Conservation (phyloP, 495 filamentous ascomycete genomes). For the Jackrogersella minutella region DNA sequence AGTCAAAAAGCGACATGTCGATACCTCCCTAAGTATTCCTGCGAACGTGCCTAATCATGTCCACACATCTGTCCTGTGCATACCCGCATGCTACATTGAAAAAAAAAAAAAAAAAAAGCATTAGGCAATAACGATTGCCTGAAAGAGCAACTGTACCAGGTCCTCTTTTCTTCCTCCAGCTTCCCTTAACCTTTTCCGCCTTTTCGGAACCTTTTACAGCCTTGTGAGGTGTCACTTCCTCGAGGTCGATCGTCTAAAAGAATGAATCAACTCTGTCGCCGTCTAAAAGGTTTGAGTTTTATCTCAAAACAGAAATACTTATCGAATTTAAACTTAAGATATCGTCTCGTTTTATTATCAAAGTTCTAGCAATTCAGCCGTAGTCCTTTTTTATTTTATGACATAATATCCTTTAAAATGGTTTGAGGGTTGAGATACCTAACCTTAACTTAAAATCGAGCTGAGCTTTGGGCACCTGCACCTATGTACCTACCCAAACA, state of each 20-base stretch:
- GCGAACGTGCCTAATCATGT: slow-evolving; percentile 27
- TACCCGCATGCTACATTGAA: slow-evolving; percentile 26
- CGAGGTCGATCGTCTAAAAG: background rate
- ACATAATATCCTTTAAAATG: background rate
- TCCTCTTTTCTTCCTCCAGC: background rate
- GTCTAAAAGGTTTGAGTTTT: too few species aligned
- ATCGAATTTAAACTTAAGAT: too few species aligned
- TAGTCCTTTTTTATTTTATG: too few species aligned
- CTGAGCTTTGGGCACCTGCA: slow-evolving; percentile 4
- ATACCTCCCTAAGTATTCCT: too few species aligned
- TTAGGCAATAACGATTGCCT: background rate
- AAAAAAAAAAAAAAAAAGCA: too few species aligned
- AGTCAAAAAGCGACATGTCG: slow-evolving; percentile 22
- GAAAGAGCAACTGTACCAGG: slow-evolving; percentile 15
- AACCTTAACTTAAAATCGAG: background rate
- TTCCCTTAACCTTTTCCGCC: background rate
- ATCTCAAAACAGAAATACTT: too few species aligned
- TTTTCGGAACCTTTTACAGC: background rate
- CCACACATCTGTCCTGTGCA: slow-evolving; percentile 28
- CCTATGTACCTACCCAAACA: background rate
- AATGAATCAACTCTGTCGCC: background rate
- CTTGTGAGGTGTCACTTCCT: background rate
- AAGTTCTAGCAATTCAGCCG: too few species aligned
- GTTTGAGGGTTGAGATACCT: background rate
- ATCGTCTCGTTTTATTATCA: too few species aligned